Conservation (phyloP, 2,329 filamentous ascomycete genomes). For the Colletotrichum sp. region DNA sequence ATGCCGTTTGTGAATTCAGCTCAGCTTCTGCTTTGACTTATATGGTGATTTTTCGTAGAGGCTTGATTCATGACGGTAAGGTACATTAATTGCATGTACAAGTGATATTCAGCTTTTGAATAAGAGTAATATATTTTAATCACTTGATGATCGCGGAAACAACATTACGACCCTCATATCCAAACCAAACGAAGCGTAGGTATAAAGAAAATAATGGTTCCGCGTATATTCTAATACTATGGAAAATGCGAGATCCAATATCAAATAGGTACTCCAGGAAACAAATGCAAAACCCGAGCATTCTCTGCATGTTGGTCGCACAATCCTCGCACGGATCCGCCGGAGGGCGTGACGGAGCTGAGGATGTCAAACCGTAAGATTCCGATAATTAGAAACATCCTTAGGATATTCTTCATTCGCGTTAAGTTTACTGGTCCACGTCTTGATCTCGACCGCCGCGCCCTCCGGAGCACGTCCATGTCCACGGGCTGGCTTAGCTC, state of each 20-base stretch:
- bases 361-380: neutral
- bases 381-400: neutral
- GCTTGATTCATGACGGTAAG: too few relatives aligned
- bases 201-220: neutral
- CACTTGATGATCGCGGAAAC: neutral
- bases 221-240: neutral
- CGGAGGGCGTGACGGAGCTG: neutral
- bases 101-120: too few relatives aligned
- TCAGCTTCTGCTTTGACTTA: neutral
- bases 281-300: neutral
- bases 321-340: neutral
- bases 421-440: neutral
- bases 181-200: too few relatives aligned
- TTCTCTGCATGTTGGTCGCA: neutral
- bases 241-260: neutral
- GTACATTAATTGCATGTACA: too few relatives aligned
- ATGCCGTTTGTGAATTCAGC: neutral
- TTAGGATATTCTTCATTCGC: fast-evolving
- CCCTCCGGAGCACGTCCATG: neutral
- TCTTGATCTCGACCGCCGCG: neutral
- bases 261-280: neutral
- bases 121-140: too few relatives aligned
- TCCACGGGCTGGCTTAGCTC: fast-evolving
- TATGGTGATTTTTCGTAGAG: too few relatives aligned
- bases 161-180: neutral